Evolutionary conservation across 345 rosid genomes (phyloP).

Genomic region (Camelina laxa): DNA sequence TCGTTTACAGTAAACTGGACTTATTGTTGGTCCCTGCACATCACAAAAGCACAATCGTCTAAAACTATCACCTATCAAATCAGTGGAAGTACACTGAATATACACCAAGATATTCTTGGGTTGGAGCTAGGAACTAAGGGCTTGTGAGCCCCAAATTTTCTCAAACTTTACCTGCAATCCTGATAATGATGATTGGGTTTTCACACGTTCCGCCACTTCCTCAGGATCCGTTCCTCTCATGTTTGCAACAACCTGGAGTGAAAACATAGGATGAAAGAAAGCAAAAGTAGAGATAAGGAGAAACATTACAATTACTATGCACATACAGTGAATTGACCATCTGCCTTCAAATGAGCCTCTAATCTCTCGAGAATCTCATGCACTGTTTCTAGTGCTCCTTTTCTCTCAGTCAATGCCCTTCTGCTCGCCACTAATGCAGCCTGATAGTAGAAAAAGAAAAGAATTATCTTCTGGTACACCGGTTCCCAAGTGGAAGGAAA

Average conservation of each 20-base stretch:
- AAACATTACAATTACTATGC: constrained; percentile 1
- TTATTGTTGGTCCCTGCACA: constrained; percentile 83
- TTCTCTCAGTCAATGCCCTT: constrained; percentile 68
- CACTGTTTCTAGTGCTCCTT: constrained; percentile 62
- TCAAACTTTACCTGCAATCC: constrained; percentile 81
- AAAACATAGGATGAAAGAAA: constrained; percentile 9
- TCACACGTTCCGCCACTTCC: constrained; percentile 80
- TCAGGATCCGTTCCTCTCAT: constrained; percentile 86
- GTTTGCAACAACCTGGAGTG: constrained; percentile 81
- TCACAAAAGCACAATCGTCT: constrained; percentile 20
- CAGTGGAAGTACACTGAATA: background rate
- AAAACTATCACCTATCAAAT: constrained; percentile 10
- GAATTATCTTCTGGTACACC: background rate
- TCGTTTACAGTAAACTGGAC: constrained; percentile 78
- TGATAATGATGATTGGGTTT: constrained; percentile 75
- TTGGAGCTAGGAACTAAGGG: background rate
- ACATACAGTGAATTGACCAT: constrained; percentile 73
- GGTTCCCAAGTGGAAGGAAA: constrained; percentile 1
- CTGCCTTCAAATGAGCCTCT: constrained; percentile 91
- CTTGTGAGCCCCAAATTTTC: constrained; percentile 7
- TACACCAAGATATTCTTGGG: background rate
- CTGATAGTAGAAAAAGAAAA: constrained; percentile 43
- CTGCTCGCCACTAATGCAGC: constrained; percentile 89
- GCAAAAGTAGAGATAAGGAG: constrained; percentile 12
- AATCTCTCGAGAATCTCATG: constrained; percentile 93